Conservation (phyloP, 352 stramenopile species). For the Pythium guiyangense region DNA sequence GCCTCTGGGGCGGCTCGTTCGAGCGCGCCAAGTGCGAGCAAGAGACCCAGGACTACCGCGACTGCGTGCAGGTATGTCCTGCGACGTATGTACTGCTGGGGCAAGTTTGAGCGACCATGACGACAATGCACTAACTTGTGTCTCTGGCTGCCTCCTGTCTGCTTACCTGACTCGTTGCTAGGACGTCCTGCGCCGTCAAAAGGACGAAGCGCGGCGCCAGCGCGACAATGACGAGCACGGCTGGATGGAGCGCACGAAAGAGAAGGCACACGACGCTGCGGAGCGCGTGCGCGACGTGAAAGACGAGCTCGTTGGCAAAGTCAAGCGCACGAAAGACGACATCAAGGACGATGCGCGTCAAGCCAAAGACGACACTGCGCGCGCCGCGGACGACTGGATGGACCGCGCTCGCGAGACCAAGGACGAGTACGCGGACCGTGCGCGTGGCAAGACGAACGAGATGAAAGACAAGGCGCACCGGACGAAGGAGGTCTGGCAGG, state of each 20-base stretch:
- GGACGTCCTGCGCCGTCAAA: slow-evolving; percentile 40
- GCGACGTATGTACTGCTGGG: background rate
- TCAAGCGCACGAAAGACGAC: too few relatives aligned
- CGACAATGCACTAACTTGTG: too few relatives aligned
- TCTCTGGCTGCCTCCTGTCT: background rate
- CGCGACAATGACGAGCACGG: slow-evolving; percentile 16
- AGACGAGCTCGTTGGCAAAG: slow-evolving; percentile 46
- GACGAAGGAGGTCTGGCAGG: too few relatives aligned
- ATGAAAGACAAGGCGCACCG: too few relatives aligned
- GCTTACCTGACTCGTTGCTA: slow-evolving; percentile 8
- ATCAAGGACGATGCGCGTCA: slow-evolving; percentile 29
- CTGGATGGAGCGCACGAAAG: slow-evolving; percentile 56
- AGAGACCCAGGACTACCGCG: slow-evolving; percentile 66
- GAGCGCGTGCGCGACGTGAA: slow-evolving; percentile 26
- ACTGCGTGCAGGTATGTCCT: slow-evolving; percentile 54
- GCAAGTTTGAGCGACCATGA: too few relatives aligned
- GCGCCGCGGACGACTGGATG: slow-evolving; percentile 22
- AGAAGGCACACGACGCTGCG: slow-evolving; percentile 22
- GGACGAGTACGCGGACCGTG: too few relatives aligned
- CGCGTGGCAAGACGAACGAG: too few relatives aligned
- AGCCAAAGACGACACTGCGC: slow-evolving; percentile 20
- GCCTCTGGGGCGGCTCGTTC: too few relatives aligned
- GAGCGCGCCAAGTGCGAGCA: too few relatives aligned
- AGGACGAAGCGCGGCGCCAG: slow-evolving; percentile 12
- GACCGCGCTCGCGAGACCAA: slow-evolving; percentile 19